Evolutionary conservation across 352 stramenopile species (phyloP), one percentile per base, ranked within the genome.

Genomic region (Phytophthora litchii): DNA sequence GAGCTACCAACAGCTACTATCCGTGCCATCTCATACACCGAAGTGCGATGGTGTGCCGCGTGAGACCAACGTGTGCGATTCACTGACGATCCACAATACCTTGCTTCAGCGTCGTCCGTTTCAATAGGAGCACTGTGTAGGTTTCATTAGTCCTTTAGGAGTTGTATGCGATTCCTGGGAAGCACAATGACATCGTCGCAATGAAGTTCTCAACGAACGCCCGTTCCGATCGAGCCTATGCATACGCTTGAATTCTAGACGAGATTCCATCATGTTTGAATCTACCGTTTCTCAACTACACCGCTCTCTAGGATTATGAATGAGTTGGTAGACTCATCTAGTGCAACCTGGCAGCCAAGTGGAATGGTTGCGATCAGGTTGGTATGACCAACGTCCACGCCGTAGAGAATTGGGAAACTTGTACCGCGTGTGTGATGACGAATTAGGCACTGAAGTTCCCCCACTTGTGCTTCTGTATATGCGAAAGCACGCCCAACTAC

Each of bases 381-480:
- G 9, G 81, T 87, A 59, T 88, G 72, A 3, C 77, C 71, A 8
- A 65, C 67, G 47, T 89, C 77, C 20, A 87, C 51, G 41, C 77
- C 77, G 60, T 87, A 88, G 4, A 87, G 27, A 51, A 88, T 84
- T 23, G 78, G 80, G 53, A 86, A 88, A 16, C 12, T 60, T 1
- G 40, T 64, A 44, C 38, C 74, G 10, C 76, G 63, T 17, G 78
- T 88, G 64, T 87, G 80, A 60, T 85, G 80, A 38, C 64, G 32
- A 19, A 90, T 45, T 7, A 88, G 60, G 2, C 72, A 61, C 34
- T 83, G 64, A 5, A 88, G 57, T 62, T 88, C 78, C 6, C 6
- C 31, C 12, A 83, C 69, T 21, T 85, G 59, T 11, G 46, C 57
- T 11, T 67, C 51, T 0, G 62, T 73, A 51, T 80, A 76, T 1